Evolutionary conservation across 495 filamentous ascomycete genomes (phyloP).

Genomic region (Bacidia rubella): DNA sequence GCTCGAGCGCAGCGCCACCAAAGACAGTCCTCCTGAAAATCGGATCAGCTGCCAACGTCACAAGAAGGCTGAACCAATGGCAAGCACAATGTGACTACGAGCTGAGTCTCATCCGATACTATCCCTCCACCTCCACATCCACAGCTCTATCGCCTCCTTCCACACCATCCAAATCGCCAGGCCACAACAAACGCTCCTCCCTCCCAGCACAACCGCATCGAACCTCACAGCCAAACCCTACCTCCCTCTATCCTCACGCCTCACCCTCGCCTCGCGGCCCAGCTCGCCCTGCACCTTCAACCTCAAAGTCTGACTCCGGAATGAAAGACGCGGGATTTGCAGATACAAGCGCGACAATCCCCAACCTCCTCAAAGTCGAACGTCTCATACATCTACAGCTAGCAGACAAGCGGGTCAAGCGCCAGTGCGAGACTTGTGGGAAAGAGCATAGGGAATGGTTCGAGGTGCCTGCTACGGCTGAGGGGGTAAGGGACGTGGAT

Average conservation of each 20-base stretch:
- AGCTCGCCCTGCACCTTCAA: too few species aligned
- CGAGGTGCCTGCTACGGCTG: constrained; percentile 62
- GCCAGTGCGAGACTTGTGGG: constrained; percentile 64
- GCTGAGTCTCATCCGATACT: constrained; percentile 75
- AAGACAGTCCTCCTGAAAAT: constrained; percentile 77
- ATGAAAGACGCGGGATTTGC: too few species aligned
- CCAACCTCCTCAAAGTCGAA: constrained; percentile 80
- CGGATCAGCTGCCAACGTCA: constrained; percentile 80
- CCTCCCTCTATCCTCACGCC: too few species aligned
- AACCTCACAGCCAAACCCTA: too few species aligned
- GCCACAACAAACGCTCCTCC: constrained; percentile 7
- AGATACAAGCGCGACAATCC: constrained; percentile 45
- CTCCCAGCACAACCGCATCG: too few species aligned
- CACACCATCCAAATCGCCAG: too few species aligned
- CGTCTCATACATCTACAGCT: constrained; percentile 84
- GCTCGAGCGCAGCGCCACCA: constrained; percentile 19
- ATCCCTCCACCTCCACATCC: constrained; percentile 63
- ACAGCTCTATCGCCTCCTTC: constrained; percentile 23
- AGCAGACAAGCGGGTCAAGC: constrained; percentile 48
- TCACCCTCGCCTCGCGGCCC: too few species aligned
- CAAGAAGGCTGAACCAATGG: constrained; percentile 86
- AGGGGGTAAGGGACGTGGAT: constrained; percentile 63
- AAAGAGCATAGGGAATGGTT: constrained; percentile 94
- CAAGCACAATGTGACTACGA: constrained; percentile 80
- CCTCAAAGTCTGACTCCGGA: too few species aligned